Evolutionary conservation across 208 protist genomes (phyloP).

Genomic region (Trypanosomatidae sp.): DNA sequence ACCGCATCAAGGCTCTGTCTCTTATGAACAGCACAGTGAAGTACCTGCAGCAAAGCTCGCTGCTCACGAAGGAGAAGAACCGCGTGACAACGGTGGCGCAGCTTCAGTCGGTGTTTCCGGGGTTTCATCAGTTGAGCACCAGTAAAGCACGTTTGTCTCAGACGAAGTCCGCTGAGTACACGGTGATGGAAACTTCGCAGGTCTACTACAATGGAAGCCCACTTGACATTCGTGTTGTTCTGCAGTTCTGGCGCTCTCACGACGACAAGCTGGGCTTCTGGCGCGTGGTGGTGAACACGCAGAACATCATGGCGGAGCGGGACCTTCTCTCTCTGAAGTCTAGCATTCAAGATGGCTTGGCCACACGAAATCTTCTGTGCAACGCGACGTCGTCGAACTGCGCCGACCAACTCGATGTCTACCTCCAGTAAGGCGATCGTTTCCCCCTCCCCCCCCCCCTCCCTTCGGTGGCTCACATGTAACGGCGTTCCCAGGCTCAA

Average conservation of each 20-base stretch:
- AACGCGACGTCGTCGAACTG: slow-evolving; percentile 25
- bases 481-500: neutral
- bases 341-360: slow-evolving; percentile 27
- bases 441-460: too few species aligned
- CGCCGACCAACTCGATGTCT: slow-evolving; percentile 25
- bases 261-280: slow-evolving; percentile 41
- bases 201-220: slow-evolving; percentile 60
- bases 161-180: slow-evolving; percentile 25
- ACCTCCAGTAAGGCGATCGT: slow-evolving; percentile 21
- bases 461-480: neutral
- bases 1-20: slow-evolving; percentile 46
- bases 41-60: slow-evolving; percentile 57
- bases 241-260: slow-evolving; percentile 46
- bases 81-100: slow-evolving; percentile 65
- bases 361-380: slow-evolving; percentile 25
- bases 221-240: slow-evolving; percentile 49
- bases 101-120: slow-evolving; percentile 75
- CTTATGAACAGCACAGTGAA: slow-evolving; percentile 30
- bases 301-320: slow-evolving; percentile 48
- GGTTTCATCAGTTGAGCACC: slow-evolving; percentile 50
- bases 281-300: slow-evolving; percentile 50
- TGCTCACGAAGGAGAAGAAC: slow-evolving; percentile 60
- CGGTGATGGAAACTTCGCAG: slow-evolving; percentile 27
- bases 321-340: slow-evolving; percentile 38
- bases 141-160: slow-evolving; percentile 23